Base-by-base conservation (phyloP, 768 basidiomycete genomes). In the Xerocomus potaroensis region DNA sequence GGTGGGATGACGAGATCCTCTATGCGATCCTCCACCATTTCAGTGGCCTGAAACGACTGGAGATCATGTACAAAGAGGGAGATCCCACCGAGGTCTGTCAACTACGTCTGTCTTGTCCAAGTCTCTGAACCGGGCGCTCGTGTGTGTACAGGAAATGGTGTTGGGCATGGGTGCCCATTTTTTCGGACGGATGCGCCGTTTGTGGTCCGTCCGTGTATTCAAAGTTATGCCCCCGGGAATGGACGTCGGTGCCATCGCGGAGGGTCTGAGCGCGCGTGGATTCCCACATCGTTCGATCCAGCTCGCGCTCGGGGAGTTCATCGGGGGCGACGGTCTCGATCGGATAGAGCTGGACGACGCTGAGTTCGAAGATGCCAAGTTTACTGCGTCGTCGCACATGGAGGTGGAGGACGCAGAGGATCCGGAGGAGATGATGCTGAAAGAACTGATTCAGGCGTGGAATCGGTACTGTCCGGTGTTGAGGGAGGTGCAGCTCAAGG, bases 1-100 rank as follows among this genome's bases (percentile, higher is more conserved):
- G 60, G 43, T 77, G 76, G 76, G 74, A 76, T 47, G 63, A 71
- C 33, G 75, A 77, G 50, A 65, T 76, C 8, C 53, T 77, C 16
- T 66, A 72, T 31, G 73, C 72, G 5, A 53, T 74, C 19, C 62
- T 63, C n/a, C 57, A 62, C 36, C 64, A 72, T 31, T 73, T 76
- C 46, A 49, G 45, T 8, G 47, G 55, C 9, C 52, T 77, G 6
- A 59, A 61, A n/a, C 64, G 65, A 32, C 60, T 77, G 16, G 67
- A 68, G 50, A 62, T 77, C 50, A 63, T 62, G 48, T 77, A 69
- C 55, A 67, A 58, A 26, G 52, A 57, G n/a, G 65, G 59, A 0
- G 59, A 63, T 19, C 73, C 74, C 8, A 58, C 64, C 21, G 75
- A 77, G 60, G 75, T 75, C 36, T 21, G 72, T 59, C 15, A 11